Percentiles rank a stretch among this genome's conserved stretches.
phyloP scores from a whole-genome alignment of 1,284 basidiomycete species.

The Mycena sp. region DNA sequence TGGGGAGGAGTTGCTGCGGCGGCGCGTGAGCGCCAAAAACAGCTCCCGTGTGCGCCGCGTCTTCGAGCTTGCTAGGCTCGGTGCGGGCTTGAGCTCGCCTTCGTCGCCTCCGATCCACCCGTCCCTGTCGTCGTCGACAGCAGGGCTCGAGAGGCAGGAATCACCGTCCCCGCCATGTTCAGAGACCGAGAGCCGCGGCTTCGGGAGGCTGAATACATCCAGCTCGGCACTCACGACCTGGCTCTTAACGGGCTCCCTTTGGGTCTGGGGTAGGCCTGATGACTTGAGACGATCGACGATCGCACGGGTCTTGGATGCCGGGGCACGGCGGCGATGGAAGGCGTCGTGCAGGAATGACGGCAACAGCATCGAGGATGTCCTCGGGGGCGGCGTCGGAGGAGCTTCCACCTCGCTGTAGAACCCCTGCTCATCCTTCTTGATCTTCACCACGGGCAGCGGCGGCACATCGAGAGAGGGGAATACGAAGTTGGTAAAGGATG shows the following conservation, averaged over 20 bases:
- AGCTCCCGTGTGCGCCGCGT: conserved; percentile 49
- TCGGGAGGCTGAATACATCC: conserved; percentile 8
- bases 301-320: conserved; percentile 55
- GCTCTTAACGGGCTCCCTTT: conserved; percentile 35
- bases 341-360: conserved; percentile 53
- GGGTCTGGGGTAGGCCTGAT: conserved; percentile 8
- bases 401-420: conserved; percentile 49
- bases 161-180: conserved; percentile 27
- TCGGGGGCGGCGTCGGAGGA: conserved; percentile 27
- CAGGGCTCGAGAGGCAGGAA: not conserved
- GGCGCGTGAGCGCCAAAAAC: conserved; percentile 49
- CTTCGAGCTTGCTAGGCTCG: conserved; percentile 39
- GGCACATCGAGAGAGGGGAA: conserved; percentile 50
- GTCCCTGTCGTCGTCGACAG: conserved; percentile 45
- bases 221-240: conserved; percentile 37
- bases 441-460: conserved; percentile 42
- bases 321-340: conserved; percentile 43
- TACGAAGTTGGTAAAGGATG: conserved; percentile 45
- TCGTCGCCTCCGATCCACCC: conserved; percentile 47
- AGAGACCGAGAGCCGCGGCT: conserved; percentile 33
- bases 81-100: conserved; percentile 36
- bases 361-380: conserved; percentile 46
- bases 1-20: conserved; percentile 48
- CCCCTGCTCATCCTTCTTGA: conserved; percentile 54
- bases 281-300: conserved; percentile 56